Evolutionary conservation across 1,139 yeast genomes (phyloP).

Genomic region (Wickerhamomyces sp.): DNA sequence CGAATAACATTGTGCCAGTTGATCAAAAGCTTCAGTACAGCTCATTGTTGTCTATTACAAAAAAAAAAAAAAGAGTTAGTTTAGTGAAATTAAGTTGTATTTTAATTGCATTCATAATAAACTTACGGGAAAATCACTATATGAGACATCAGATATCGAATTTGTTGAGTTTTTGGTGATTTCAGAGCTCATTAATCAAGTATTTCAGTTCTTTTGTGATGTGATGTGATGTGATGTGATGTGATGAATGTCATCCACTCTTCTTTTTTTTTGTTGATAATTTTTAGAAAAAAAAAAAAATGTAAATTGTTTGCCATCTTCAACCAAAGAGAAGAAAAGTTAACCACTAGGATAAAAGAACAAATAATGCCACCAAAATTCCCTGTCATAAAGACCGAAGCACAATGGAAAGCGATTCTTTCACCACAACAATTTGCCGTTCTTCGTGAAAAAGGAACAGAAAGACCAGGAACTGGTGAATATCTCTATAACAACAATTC

Average conservation of each 20-base stretch:
- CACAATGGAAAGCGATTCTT: slow-evolving; percentile 79
- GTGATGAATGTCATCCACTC: no score
- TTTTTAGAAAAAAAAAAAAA: no score
- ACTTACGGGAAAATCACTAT: slow-evolving; percentile 19
- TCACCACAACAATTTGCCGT: slow-evolving; percentile 76
- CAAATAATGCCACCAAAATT: slow-evolving; percentile 10
- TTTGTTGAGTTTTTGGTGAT: not conserved
- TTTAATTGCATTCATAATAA: no score
- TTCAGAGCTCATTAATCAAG: not conserved
- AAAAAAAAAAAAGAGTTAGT: slow-evolving; percentile 3
- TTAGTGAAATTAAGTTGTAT: not conserved
- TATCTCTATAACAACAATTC: slow-evolving; percentile 40
- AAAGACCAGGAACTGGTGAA: slow-evolving; percentile 74
- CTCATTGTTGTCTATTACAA: slow-evolving; percentile 42
- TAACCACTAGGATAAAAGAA: no score
- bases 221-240: no score
- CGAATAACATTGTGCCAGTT: slow-evolving; percentile 78
- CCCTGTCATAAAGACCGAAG: slow-evolving; percentile 40
- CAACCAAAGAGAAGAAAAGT: no score
- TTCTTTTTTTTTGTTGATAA: no score
- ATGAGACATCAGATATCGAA: not conserved
- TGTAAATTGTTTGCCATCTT: no score
- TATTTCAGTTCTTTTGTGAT: no score
- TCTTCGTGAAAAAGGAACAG: slow-evolving; percentile 77
- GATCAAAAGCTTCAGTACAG: slow-evolving; percentile 82